A percentile compares a stretch with the other conserved stretches of the same genome.
phyloP scores from a whole-genome alignment of 1,284 basidiomycete species.

The Cutaneotrichosporon cavernicola region DNA sequence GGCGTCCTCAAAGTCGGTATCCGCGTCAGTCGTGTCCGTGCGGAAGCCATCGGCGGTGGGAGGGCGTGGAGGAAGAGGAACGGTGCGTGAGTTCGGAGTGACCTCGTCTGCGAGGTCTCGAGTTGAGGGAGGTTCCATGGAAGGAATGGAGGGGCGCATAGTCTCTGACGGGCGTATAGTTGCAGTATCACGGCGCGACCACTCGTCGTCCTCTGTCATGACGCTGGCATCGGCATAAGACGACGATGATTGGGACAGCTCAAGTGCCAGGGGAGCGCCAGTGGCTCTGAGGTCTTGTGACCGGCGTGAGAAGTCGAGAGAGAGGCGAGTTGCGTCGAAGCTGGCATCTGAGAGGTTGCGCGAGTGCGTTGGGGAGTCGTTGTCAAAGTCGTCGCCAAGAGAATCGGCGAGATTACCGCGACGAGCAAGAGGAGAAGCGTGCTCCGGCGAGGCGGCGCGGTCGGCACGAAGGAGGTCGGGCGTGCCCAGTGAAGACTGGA shows the following conservation, averaged over 20 bases:
- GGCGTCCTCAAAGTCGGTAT: constrained; percentile 76
- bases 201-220: constrained; percentile 38
- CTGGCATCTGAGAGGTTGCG: constrained; percentile 13
- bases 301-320: constrained; percentile 13
- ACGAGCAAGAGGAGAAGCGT: constrained; percentile 21
- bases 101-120: constrained; percentile 29
- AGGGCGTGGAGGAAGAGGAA: constrained; percentile 33
- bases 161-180: constrained; percentile 17
- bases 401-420: constrained; percentile 16
- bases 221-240: constrained; percentile 36
- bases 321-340: constrained; percentile 6
- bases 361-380: constrained; percentile 5
- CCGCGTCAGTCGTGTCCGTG: constrained; percentile 60
- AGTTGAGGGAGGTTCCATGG: constrained; percentile 10
- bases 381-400: constrained; percentile 29
- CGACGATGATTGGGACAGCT: constrained; percentile 33
- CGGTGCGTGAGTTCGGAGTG: constrained; percentile 40
- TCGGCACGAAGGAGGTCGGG: constrained; percentile 44
- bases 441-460: constrained; percentile 22
- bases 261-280: constrained; percentile 38
- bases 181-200: constrained; percentile 25
- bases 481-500: constrained; percentile 46
- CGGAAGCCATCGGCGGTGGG: constrained; percentile 30
- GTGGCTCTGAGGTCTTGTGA: constrained; percentile 10
- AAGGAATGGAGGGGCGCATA: background rate